These are phyloP conservation scores for Dothistroma septosporum DNA, from an alignment of 2,329 filamentous ascomycete species.

Conservation along the genomic window DNA sequence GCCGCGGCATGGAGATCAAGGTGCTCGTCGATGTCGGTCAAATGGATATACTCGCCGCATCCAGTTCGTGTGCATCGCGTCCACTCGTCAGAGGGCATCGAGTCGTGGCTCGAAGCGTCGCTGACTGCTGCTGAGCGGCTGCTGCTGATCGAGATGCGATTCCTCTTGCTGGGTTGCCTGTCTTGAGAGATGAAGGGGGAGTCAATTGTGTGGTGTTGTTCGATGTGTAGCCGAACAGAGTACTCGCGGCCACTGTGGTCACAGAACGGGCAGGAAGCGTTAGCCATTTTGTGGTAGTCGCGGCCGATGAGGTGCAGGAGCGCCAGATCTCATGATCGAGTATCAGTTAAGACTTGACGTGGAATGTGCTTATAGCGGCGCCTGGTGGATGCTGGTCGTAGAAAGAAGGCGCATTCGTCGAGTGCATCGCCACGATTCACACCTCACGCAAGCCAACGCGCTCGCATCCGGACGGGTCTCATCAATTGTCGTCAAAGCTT, in stretches of 20 bases:
- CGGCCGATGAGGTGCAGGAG: background rate
- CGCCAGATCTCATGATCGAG: background rate
- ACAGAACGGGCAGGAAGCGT: conserved; percentile 31
- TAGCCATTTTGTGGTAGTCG: conserved; percentile 22
- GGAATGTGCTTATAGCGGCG: background rate
- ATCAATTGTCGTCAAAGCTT: background rate
- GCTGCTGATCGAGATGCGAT: background rate
- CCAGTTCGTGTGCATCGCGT: conserved; percentile 41
- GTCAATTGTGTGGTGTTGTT: conserved; percentile 32
- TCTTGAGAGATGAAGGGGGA: conserved; percentile 22
- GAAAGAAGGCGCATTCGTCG: background rate
- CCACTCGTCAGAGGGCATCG: conserved; percentile 24
- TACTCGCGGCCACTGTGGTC: conserved; percentile 26
- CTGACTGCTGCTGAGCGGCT: background rate
- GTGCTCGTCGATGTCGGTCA: conserved; percentile 45
- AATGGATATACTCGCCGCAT: conserved; percentile 42
- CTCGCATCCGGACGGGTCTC: background rate
- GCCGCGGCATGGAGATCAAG: conserved; percentile 40
- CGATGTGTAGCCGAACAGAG: conserved; percentile 32
- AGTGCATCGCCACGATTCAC: background rate
- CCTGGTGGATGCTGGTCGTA: background rate
- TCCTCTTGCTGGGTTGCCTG: background rate
- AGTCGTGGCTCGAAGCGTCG: conserved; percentile 4
- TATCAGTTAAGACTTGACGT: background rate
- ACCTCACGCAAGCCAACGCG: background rate